Conservation (phyloP, 129 eudicot species). For the Tagetes erecta region DNA sequence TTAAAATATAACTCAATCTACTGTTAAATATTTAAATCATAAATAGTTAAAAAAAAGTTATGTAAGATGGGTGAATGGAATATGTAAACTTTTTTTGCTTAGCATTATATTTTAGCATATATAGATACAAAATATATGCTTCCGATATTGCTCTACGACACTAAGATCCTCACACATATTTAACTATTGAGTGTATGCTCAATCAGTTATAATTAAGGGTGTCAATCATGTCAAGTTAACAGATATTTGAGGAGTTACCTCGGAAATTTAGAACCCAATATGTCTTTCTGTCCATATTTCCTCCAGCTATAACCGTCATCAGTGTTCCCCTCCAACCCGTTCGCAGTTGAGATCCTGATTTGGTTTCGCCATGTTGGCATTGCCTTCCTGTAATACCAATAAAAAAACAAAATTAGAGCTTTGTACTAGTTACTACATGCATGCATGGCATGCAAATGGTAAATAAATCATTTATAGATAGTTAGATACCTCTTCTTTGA, state of each 20-base stretch:
- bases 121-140: too few relatives aligned
- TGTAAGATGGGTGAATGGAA: too few relatives aligned
- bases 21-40: too few relatives aligned
- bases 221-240: neutral
- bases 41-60: too few relatives aligned
- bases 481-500: constrained; percentile 62
- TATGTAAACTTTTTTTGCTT: too few relatives aligned
- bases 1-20: too few relatives aligned
- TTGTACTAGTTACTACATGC: neutral
- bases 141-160: neutral
- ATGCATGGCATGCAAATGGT: too few relatives aligned
- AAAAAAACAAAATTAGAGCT: constrained; percentile 12
- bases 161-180: neutral
- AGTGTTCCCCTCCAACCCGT: constrained; percentile 72
- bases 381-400: constrained; percentile 57
- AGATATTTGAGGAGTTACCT: constrained; percentile 36
- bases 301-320: constrained; percentile 97
- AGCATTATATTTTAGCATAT: too few relatives aligned
- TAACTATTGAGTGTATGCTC: neutral
- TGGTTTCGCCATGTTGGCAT: constrained; percentile 75
- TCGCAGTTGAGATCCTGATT: constrained; percentile 56
- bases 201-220: neutral
- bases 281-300: constrained; percentile 97
- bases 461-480: neutral
- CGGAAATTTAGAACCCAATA: constrained; percentile 80